Evolutionary conservation across 208 protist species (phyloP), one percentile per base, ranked within the genome.

Genomic region (Dictyostelium gargantuum): DNA sequence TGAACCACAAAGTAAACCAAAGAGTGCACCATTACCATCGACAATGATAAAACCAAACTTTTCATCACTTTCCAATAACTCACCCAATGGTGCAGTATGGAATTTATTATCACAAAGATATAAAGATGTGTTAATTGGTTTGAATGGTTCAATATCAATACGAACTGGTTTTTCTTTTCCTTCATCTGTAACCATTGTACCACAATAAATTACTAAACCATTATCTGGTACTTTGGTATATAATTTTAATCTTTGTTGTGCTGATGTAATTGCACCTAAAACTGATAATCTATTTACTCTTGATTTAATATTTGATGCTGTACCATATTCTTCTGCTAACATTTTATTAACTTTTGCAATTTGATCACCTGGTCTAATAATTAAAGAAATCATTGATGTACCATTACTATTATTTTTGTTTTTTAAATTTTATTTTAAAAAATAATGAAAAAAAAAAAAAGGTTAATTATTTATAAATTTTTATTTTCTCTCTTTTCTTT

Each of bases 1-100:
- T 95, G 98, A 99, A 56, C 99, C 99, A 79, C 96, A 98, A 3
- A 99, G 96, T 10, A 98, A 99, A 44, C 98, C 99, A 85, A 98
- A 99, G 10, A 99, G 96, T 26, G 96, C 96, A 74, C 99, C 99
- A 85, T 97, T 99, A 96, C 99, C 99, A 95, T 99, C 99, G 97
- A 99, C 99, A 79, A 99, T 96, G 89, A 99, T 99, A 95, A 99
- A 99, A 61, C 99, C 99, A 96, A 99, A 99, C 95, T 99, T 99
- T 84, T 99, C 98, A 94, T 99, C 99, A 46, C 96, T 98, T 93
- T 99, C 98, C 8, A 99, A 95, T 93, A 99, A 98, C 75, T 99
- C 98, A 52, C 95, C 95, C 21, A 99, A 97, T 80, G 99, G 98
- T 84, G 99, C 98, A 17, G 98, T 99, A 95, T 99, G 98, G 94